Percentiles rank a stretch among this genome's conserved stretches.
Evolutionary conservation across 2,329 filamentous ascomycete genomes (phyloP).

Genomic region (Alternaria gaisen): DNA sequence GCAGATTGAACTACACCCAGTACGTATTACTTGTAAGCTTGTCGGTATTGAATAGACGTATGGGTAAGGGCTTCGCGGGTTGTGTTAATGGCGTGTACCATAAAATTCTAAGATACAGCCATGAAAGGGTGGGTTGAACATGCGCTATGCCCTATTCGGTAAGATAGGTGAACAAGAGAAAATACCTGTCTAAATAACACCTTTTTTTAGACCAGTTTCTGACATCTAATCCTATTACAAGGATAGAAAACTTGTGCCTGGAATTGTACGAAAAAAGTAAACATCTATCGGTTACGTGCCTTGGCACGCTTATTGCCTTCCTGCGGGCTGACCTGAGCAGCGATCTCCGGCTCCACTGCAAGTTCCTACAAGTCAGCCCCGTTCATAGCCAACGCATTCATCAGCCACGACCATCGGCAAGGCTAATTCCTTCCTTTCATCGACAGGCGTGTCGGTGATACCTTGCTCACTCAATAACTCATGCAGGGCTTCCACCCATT

Average conservation of each 20-base stretch:
- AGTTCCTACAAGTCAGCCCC: not conserved
- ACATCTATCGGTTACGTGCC: not conserved
- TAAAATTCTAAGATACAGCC: rapidly evolving
- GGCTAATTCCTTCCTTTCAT: not conserved
- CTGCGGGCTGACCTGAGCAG: not conserved
- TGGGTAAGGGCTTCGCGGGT: not conserved
- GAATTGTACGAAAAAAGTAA: not conserved
- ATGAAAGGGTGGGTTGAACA: not conserved
- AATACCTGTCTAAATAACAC: not conserved
- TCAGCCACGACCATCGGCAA: not conserved
- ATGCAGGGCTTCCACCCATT: not conserved
- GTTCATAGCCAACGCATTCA: not conserved
- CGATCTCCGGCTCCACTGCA: not conserved
- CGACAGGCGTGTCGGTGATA: not conserved
- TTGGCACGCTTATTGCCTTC: not conserved
- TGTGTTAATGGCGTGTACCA: not conserved
- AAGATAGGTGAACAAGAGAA: not conserved
- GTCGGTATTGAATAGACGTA: not conserved
- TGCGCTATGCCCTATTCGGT: not conserved
- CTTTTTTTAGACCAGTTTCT: too few relatives aligned
- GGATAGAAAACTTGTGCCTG: not conserved
- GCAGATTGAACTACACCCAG: not conserved
- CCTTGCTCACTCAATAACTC: not conserved
- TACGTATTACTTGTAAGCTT: not conserved
- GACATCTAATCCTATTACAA: not conserved